Conservation (phyloP, 345 rosid species). For the Corymbia maculata region DNA sequence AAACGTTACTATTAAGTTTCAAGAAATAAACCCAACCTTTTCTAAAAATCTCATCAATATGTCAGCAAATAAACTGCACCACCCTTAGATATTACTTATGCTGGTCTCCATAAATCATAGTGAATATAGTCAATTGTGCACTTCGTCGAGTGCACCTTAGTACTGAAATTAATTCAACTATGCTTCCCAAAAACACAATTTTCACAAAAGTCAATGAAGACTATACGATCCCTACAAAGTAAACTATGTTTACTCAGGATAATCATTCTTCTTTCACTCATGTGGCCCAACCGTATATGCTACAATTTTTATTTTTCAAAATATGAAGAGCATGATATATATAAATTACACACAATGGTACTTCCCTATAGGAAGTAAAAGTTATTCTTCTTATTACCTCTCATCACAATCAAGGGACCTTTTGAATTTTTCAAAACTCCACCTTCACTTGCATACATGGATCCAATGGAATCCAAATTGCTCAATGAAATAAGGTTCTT, state of each 20-base stretch:
- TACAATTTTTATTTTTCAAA: not conserved
- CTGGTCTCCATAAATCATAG: accelerated
- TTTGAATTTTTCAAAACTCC: too few species aligned
- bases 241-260: not conserved
- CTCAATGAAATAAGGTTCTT: too few species aligned
- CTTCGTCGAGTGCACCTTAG: not conserved
- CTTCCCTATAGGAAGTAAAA: accelerated
- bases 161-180: not conserved
- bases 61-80: not conserved
- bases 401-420: not conserved
- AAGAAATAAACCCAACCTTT: not conserved
- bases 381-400: not conserved
- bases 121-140: not conserved
- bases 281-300: not conserved
- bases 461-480: too few species aligned
- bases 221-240: not conserved
- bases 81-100: not conserved
- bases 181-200: not conserved
- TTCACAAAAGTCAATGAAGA: not conserved
- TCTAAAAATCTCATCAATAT: not conserved
- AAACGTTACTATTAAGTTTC: too few species aligned
- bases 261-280: not conserved
- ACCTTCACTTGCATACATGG: too few species aligned
- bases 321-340: not conserved
- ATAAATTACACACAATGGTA: not conserved